A percentile compares a stretch with the other conserved stretches of the same genome.
Evolutionary conservation across 306 rosid species (phyloP).

Genomic region (Cicer arietinum): DNA sequence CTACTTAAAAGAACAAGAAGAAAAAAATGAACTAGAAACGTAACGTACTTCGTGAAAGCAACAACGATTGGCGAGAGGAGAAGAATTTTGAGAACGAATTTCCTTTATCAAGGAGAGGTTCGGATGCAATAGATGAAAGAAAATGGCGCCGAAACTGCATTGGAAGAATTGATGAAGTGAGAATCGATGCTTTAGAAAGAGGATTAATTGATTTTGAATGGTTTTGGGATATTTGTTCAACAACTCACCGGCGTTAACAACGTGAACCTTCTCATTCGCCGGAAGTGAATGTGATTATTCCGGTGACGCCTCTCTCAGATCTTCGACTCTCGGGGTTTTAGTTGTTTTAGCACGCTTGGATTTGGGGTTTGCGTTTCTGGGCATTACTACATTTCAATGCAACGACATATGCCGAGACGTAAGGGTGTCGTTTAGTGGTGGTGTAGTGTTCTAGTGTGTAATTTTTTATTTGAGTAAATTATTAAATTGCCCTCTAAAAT

Average conservation of each 20-base stretch:
- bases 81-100: constrained; percentile 40
- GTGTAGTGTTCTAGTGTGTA: no score
- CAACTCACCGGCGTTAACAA: constrained; percentile 68
- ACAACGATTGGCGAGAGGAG: constrained; percentile 47
- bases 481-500: no score
- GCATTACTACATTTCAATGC: no score
- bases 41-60: constrained; percentile 54
- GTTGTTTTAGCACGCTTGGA: constrained; percentile 30
- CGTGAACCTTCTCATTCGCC: constrained; percentile 61
- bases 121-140: constrained; percentile 52
- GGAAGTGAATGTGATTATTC: neutral
- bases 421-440: no score
- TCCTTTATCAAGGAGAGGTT: constrained; percentile 43
- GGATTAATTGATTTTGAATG: neutral
- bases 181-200: neutral
- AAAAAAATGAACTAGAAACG: neutral
- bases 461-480: no score
- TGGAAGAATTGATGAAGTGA: constrained; percentile 17
- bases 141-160: constrained; percentile 73
- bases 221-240: neutral
- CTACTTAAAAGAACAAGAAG: neutral
- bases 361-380: neutral
- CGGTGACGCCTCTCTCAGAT: constrained; percentile 16
- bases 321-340: constrained; percentile 30
- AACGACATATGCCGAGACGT: neutral